Evolutionary conservation across 257 asterid species (phyloP), one percentile per base, ranked within the genome.

Genomic region (Solanum pinnatisectum): DNA sequence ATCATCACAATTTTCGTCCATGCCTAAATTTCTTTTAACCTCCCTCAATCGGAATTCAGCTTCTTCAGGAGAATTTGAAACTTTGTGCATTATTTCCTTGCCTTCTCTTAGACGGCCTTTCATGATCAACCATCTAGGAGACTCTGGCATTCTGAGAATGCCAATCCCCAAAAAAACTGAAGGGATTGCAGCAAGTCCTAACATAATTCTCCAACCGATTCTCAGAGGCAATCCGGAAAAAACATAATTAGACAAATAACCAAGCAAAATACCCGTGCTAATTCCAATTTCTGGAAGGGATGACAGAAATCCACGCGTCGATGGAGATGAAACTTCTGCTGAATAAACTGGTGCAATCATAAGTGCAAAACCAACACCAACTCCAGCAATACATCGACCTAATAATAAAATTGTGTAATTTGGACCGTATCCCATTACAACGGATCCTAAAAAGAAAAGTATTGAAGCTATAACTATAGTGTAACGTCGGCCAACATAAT

Each of bases 341-440:
- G 97, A 93, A 68, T 95, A 95, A 12, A 95, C 98, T 1, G 98
- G 98, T 0, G 98, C 98, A 5, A 95, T 94, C 98, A 95, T 95
- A 4, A 95, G 95, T 7, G 97, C 98, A 73, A 94, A 95, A 23
- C 98, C 98, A 3, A 95, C 98, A 0, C 98, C 98, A 1, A 95
- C 70, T 2, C 98, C 98, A 5, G 98, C 96, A 1, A 89, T 88
- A 90, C 96, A 93, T 33, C 98, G 82, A 0, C 98, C 98, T n/a
- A 89, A 74, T 1, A 95, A 22, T 3, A 95, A 91, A 60, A 93
- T 88, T 8, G 60, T 89, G 84, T 93, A 95, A 42, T 70, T 92
- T 4, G 98, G 98, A 1, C 95, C 89, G 35, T 92, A 93, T 1
- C 96, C 96, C 98, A 95, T 95, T 3, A 95, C 11, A 27, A 94